Evolutionary conservation across 495 filamentous ascomycete genomes (phyloP), one percentile per base, ranked within the genome.

Genomic region (Aspergillus haitiensis): DNA sequence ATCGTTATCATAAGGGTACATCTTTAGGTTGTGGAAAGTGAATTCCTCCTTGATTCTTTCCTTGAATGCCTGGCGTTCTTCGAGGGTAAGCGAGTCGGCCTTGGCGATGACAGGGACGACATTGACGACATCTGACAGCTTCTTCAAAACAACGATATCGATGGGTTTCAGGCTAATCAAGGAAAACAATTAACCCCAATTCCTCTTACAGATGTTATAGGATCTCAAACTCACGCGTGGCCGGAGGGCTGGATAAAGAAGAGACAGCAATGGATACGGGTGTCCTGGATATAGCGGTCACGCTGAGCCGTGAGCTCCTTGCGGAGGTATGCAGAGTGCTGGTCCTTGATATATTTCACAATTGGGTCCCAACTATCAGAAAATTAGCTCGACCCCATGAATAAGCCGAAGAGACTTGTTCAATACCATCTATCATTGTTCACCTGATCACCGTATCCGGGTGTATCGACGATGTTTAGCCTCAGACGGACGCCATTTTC

Each of bases 281-380:
- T 98, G 76, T 99, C 94, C 79, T 96, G 93, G 65, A 99, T 97
- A 73, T 99, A 98, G 64, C 94, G 90, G 75, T 99, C 94, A 75
- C 94, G 90, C 82, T 99, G 95, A 64, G 94, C 94, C n/a, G 94
- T 98, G 65, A 99, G 92, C 72, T 99, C 94, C 82, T 99, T 99
- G 74, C 95, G 89, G 51, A 99, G 90, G 79, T 97, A 99, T 67
- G 95, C 92, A n/a, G 91, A 95, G 82, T 99, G 95, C 81, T 99
- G 94, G 78, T 99, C 95, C 83, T 99, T 99, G 84, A 99, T 99
- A 79, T 99, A 99, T 81, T 98, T 98, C 80, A 99, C 93, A 72
- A 99, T 99, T 52, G 95, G 88, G 68, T 91, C 88, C 88, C 88
- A 91, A 77, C 84, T 87, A 61, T 13, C 40, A 32, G 62, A 59